Conservation (phyloP, 2,329 filamentous ascomycete genomes). For the Hypoxylon sp. region DNA sequence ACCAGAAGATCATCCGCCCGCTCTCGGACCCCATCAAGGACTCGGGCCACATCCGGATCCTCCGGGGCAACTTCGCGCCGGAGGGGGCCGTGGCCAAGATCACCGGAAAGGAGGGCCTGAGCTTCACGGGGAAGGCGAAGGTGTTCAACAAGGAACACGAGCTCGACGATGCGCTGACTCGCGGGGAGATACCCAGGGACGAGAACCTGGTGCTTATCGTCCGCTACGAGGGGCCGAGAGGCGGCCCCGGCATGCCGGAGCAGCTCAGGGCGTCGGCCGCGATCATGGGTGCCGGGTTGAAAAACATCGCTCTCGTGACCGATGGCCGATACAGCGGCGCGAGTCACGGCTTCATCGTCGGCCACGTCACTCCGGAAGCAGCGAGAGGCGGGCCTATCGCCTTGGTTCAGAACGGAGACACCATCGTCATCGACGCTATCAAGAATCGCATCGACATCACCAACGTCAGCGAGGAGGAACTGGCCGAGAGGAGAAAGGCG, state of each 20-base stretch:
- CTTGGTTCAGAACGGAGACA: slow-evolving; percentile 79
- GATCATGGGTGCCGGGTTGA: slow-evolving; percentile 90
- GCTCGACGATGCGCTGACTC: slow-evolving; percentile 76
- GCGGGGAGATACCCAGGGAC: slow-evolving; percentile 70
- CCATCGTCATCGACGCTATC: slow-evolving; percentile 85
- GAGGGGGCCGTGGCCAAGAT: slow-evolving; percentile 94
- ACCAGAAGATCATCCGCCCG: slow-evolving; percentile 84
- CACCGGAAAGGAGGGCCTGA: slow-evolving; percentile 89
- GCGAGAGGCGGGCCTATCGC: slow-evolving; percentile 89
- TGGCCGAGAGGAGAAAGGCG: slow-evolving; percentile 65
- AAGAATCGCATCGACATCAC: slow-evolving; percentile 74
- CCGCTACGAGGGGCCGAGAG: slow-evolving; percentile 91
- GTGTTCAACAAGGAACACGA: slow-evolving; percentile 88
- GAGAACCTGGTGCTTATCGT: slow-evolving; percentile 91
- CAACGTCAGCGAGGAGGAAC: slow-evolving; percentile 73
- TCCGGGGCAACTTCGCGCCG: slow-evolving; percentile 87
- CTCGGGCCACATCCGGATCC: slow-evolving; percentile 87
- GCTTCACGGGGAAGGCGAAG: slow-evolving; percentile 79
- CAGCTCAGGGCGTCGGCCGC: slow-evolving; percentile 88
- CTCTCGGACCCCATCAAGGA: slow-evolving; percentile 77
- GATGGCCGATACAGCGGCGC: slow-evolving; percentile 91
- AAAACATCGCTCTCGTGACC: slow-evolving; percentile 88
- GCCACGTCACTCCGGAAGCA: slow-evolving; percentile 91
- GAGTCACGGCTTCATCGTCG: slow-evolving; percentile 70
- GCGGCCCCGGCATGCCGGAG: slow-evolving; percentile 95